Conservation (phyloP, 495 filamentous ascomycete species). For the Cenococcum geophilum region DNA sequence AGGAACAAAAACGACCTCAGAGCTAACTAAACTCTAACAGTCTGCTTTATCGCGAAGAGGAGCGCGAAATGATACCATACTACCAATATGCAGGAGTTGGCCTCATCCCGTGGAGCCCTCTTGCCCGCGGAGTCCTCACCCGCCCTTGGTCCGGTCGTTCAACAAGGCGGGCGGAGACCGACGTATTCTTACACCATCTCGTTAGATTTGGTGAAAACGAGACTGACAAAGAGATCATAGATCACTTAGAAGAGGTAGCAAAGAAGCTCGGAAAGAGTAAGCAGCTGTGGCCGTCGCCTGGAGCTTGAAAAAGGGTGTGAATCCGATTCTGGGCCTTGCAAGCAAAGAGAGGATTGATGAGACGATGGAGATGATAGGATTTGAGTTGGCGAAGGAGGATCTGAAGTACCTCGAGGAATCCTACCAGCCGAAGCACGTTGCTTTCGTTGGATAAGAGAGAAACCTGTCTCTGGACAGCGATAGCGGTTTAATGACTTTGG, state of each 20-base stretch:
- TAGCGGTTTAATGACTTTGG: no score
- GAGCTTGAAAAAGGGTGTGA: constrained; percentile 19
- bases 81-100: constrained; percentile 30
- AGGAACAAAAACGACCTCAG: no score
- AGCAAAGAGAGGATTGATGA: constrained; percentile 32
- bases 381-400: constrained; percentile 30
- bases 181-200: constrained; percentile 7
- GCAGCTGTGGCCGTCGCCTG: constrained; percentile 23
- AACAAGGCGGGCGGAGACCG: constrained; percentile 17
- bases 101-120: constrained; percentile 28
- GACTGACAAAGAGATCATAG: no score
- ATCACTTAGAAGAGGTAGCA: no score
- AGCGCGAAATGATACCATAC: constrained; percentile 32
- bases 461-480: no score
- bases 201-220: background rate
- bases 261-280: no score
- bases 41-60: constrained; percentile 54
- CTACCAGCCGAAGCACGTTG: constrained; percentile 32
- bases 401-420: constrained; percentile 29
- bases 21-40: constrained; percentile 55
- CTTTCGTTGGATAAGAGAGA: no score
- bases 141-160: constrained; percentile 8
- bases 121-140: constrained; percentile 14
- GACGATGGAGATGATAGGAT: constrained; percentile 16
- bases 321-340: constrained; percentile 31